Evolutionary conservation across 768 basidiomycete genomes (phyloP), one percentile per base, ranked within the genome.

Genomic region (Lenzites betulinus): DNA sequence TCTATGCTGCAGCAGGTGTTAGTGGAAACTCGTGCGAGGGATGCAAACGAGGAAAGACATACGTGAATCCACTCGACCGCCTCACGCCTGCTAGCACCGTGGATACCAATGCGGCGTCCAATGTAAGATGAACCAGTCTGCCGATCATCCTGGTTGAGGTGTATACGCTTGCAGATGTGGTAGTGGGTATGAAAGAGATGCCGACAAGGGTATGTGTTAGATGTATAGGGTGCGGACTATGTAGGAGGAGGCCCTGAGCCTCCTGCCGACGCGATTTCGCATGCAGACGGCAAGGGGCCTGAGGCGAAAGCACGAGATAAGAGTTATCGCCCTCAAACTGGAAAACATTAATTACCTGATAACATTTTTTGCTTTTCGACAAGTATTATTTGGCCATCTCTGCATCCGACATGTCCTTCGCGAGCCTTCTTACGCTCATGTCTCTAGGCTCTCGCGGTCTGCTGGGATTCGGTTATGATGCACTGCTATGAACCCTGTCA

Each of bases 71-170:
- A 60, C 89, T 95, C 18, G 93, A 89, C 60, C 92, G 86, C 72
- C 88, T 87, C 60, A 98, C 88, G 30, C 96, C 96, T 39, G 96
- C 96, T 41, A 95, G 75, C 7, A 98, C 83, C 13, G 96, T 93
- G 16, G 95, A 95, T 38, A 98, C 66, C 35, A 98, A 79, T 52
- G 92, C 83, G 15, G 89, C 90, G 70, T 98, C 96, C 47, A 91
- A 75, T 25, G 90, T 83, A 67, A 91, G 94, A 73, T 96, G 95
- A 35, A 88, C 75, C 18, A 97, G 73, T 73, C 86, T 83, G 66
- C 92, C 95, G 35, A 92, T 77, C 80, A 87, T 59, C n/a, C 18
- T 47, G 7, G 2, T 58, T 8, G 22, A 12, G 18, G 12, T 15
- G 13, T 26, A 30, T 12, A 8, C 13, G 43, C 22, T 30, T 39